Evolutionary conservation across 2,329 filamentous ascomycete genomes (phyloP).

Genomic region (Colletotrichum gigasporum): DNA sequence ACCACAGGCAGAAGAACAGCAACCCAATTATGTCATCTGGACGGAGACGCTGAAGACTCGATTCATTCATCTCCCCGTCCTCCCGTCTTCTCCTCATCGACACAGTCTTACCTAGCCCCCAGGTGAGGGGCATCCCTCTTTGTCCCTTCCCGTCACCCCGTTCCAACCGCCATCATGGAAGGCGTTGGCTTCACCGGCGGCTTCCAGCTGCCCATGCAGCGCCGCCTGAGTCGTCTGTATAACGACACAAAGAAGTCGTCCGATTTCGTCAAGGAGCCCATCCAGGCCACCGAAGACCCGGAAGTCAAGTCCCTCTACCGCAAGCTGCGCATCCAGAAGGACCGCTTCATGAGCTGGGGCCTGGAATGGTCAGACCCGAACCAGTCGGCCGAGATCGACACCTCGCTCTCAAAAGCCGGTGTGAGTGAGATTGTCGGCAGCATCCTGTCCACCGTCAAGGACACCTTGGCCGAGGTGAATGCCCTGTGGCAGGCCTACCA

Average conservation of each 20-base stretch:
- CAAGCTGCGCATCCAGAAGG: conserved; percentile 82
- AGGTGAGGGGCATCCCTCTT: conserved; percentile 23
- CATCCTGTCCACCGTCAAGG: conserved; percentile 83
- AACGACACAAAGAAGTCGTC: conserved; percentile 83
- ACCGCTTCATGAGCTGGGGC: conserved; percentile 81
- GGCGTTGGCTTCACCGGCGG: conserved; percentile 60
- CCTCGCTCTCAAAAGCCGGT: conserved; percentile 76
- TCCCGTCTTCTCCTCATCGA: not conserved
- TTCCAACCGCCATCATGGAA: conserved; percentile 51
- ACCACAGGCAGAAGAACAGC: not conserved
- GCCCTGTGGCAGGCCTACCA: conserved; percentile 73
- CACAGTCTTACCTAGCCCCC: not conserved
- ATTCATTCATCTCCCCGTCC: not conserved
- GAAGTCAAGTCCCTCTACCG: conserved; percentile 78
- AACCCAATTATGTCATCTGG: conserved; percentile 11
- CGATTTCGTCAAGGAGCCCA: conserved; percentile 74
- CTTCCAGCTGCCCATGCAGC: conserved; percentile 67
- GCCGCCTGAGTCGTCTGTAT: conserved; percentile 76
- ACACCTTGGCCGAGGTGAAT: conserved; percentile 80
- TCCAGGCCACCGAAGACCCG: conserved; percentile 71
- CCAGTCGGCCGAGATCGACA: conserved; percentile 75
- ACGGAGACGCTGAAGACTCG: not conserved
- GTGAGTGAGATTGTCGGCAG: conserved; percentile 81
- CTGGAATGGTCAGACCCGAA: conserved; percentile 81
- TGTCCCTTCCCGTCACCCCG: not conserved